Percentiles rank a stretch among this genome's conserved stretches.
Conservation (phyloP, 2,329 filamentous ascomycete genomes). For the Phaeosphaeriaceae sp. region DNA sequence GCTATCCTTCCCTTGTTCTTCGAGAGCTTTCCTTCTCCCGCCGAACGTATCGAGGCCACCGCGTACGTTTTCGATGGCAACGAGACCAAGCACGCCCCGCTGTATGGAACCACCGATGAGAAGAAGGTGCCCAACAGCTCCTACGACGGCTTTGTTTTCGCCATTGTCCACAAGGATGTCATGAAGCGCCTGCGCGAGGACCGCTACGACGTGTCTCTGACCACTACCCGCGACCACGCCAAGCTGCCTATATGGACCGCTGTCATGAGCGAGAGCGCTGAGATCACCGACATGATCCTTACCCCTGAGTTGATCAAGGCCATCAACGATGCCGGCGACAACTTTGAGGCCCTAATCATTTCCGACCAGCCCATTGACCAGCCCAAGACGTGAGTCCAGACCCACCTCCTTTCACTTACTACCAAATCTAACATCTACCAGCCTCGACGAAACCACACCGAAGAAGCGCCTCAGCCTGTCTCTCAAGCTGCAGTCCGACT, state of each 20-base stretch:
- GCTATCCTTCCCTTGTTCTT: constrained; percentile 75
- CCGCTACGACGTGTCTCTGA: constrained; percentile 92
- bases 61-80: constrained; percentile 92
- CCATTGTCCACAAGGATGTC: constrained; percentile 89
- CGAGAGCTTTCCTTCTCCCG: constrained; percentile 73
- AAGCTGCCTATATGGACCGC: constrained; percentile 91
- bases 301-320: constrained; percentile 87
- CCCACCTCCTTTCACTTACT: neutral
- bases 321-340: constrained; percentile 75
- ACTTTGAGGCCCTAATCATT: constrained; percentile 83
- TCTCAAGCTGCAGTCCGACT: constrained; percentile 67
- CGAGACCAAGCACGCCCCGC: constrained; percentile 77
- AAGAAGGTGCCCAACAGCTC: constrained; percentile 68
- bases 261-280: constrained; percentile 95
- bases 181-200: constrained; percentile 92
- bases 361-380: constrained; percentile 89
- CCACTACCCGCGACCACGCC: constrained; percentile 87
- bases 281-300: constrained; percentile 86
- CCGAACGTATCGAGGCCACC: constrained; percentile 77
- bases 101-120: constrained; percentile 66
- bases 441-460: constrained; percentile 81
- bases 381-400: constrained; percentile 75
- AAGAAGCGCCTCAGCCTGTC: constrained; percentile 88
- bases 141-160: constrained; percentile 94
- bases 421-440: constrained; percentile 46